Evolutionary conservation across 164 flowering plant species (phyloP).

Genomic region (Umbilicus rupestris): DNA sequence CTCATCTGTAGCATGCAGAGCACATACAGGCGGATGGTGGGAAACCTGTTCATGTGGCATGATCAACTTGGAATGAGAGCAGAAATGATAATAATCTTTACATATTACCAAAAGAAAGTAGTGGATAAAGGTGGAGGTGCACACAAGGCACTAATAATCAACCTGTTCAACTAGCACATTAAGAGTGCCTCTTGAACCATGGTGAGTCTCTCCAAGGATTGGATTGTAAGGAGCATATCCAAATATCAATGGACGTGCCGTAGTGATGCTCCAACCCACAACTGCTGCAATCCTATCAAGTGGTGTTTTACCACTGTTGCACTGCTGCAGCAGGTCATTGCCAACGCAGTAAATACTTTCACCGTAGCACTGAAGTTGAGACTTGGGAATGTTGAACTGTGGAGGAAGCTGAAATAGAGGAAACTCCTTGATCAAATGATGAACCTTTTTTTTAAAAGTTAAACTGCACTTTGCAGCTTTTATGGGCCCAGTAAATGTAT

Average conservation of each 20-base stretch:
- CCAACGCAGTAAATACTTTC: conserved; percentile 55
- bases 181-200: conserved; percentile 55
- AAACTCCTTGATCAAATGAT: background rate
- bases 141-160: background rate
- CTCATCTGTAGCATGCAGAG: conserved; percentile 81
- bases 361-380: conserved; percentile 75
- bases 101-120: background rate
- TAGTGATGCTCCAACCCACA: conserved; percentile 75
- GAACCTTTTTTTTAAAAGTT: too few relatives aligned
- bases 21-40: conserved; percentile 87
- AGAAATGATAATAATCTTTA: background rate
- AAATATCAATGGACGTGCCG: conserved; percentile 45
- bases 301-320: conserved; percentile 30
- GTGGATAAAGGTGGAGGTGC: background rate
- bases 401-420: conserved; percentile 54
- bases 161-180: conserved; percentile 90
- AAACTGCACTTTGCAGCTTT: too few relatives aligned
- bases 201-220: conserved; percentile 91
- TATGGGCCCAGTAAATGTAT: too few relatives aligned
- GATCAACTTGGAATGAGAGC: background rate
- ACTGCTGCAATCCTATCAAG: conserved; percentile 47
- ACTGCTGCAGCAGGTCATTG: conserved; percentile 39
- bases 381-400: conserved; percentile 72
- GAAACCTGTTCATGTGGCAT: conserved; percentile 47
- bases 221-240: conserved; percentile 84